phyloP scores from a whole-genome alignment of 176 grass and related monocot species.

The Olyra latifolia region DNA sequence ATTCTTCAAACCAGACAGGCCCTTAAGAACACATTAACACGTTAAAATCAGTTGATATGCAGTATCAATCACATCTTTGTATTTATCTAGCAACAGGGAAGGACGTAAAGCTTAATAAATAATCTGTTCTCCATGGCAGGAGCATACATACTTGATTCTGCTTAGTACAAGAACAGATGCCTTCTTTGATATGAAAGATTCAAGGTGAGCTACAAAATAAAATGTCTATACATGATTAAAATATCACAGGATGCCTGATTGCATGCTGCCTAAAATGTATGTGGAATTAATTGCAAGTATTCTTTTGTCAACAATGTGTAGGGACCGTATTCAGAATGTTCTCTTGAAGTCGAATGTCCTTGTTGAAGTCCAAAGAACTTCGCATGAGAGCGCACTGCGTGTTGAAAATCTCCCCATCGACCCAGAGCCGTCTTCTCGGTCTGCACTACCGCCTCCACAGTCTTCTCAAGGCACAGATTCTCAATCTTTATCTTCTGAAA shows the following conservation, averaged over 20 bases:
- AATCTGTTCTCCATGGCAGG: slow-evolving; percentile 53
- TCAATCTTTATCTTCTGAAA: slow-evolving; percentile 46
- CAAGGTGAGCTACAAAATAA: slow-evolving; percentile 60
- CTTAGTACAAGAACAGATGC: slow-evolving; percentile 83
- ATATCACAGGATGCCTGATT: slow-evolving; percentile 14
- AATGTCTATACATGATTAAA: slow-evolving; percentile 8
- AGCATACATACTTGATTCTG: slow-evolving; percentile 74
- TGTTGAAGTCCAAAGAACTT: slow-evolving; percentile 76
- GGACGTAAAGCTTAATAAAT: slow-evolving; percentile 18
- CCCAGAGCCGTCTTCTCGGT: slow-evolving; percentile 40
- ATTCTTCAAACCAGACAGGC: too few species aligned
- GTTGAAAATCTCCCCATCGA: slow-evolving; percentile 78
- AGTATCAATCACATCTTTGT: neutral
- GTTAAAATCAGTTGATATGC: neutral
- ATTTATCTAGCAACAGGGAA: neutral
- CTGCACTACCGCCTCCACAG: slow-evolving; percentile 11
- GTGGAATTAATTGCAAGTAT: slow-evolving; percentile 23
- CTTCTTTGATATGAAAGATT: slow-evolving; percentile 96
- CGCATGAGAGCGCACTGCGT: slow-evolving; percentile 60
- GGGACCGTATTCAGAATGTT: slow-evolving; percentile 74
- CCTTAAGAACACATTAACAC: too few species aligned
- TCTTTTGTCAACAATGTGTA: slow-evolving; percentile 41
- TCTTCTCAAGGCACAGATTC: slow-evolving; percentile 33
- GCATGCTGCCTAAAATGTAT: neutral
- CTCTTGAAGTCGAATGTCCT: slow-evolving; percentile 87